A percentile compares a stretch with the other conserved stretches of the same genome.
These are phyloP conservation scores for Tubosaeta sp. DNA, from an alignment of 768 basidiomycete genomes.

Conservation along the genomic window DNA sequence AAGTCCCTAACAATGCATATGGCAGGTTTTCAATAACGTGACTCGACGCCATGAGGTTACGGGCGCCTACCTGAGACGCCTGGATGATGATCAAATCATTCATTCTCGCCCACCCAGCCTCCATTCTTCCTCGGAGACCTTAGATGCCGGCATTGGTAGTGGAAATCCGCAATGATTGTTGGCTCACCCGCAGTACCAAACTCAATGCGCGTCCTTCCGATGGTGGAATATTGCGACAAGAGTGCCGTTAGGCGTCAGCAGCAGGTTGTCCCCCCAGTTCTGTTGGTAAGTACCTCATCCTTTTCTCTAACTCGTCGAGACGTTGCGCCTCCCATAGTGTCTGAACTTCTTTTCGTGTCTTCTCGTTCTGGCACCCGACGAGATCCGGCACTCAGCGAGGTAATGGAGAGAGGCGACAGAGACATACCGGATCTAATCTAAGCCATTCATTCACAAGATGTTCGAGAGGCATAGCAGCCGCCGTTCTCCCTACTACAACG, in stretches of 20 bases:
- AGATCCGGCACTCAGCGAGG: not conserved
- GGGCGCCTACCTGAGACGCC: conserved; percentile 60
- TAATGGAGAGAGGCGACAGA: not conserved
- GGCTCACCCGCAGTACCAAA: conserved; percentile 81
- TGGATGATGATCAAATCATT: conserved; percentile 83
- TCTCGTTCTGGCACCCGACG: conserved; percentile 30
- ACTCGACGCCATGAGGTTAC: too few relatives aligned
- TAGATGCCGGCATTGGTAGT: conserved; percentile 20
- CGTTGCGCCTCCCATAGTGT: conserved; percentile 29
- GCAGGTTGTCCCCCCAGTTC: not conserved
- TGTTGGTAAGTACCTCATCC: conserved; percentile 34
- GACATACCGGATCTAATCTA: conserved; percentile 41
- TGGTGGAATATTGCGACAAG: not conserved
- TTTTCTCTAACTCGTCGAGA: conserved; percentile 34
- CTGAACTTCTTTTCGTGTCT: conserved; percentile 36
- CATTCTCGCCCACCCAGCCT: conserved; percentile 89
- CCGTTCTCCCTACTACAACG: not conserved
- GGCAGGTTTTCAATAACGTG: not conserved
- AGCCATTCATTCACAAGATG: conserved; percentile 50
- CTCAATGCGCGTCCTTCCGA: conserved; percentile 60
- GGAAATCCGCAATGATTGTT: not conserved
- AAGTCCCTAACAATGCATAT: conserved; percentile 50
- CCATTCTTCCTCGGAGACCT: conserved; percentile 78
- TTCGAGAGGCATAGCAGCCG: conserved; percentile 27
- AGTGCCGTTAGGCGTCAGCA: not conserved